Conservation (phyloP, 2,329 filamentous ascomycete genomes). For the Myriosclerotinia duriaeana region DNA sequence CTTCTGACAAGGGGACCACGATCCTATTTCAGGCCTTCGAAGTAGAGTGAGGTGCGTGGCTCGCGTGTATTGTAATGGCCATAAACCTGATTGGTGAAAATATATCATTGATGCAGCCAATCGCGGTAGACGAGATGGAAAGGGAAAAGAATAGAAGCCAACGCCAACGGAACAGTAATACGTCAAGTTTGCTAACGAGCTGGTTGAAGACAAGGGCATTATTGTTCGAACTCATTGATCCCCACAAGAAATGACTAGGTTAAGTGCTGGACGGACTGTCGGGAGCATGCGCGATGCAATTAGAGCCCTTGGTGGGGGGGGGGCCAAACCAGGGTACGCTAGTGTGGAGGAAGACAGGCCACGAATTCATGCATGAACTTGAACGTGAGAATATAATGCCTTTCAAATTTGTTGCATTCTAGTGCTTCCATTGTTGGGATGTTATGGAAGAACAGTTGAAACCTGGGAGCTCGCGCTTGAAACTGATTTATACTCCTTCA, state of each 20-base stretch:
- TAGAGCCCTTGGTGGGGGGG: constrained; percentile 39
- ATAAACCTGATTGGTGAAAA: constrained; percentile 49
- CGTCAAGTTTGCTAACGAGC: constrained; percentile 36
- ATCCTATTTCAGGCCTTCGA: constrained; percentile 43
- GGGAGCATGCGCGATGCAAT: constrained; percentile 41
- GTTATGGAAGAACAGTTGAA: constrained; percentile 37
- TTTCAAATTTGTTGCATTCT: constrained; percentile 28
- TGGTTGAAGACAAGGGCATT: constrained; percentile 35
- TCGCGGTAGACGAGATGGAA: constrained; percentile 46
- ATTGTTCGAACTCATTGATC: constrained; percentile 40
- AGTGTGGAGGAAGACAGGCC: constrained; percentile 37
- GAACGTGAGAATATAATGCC: constrained; percentile 34
- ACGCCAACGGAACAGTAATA: constrained; percentile 39
- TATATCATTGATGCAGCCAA: constrained; percentile 40
- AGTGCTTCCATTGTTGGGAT: constrained; percentile 27
- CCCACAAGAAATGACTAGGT: constrained; percentile 37
- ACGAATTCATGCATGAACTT: constrained; percentile 44
- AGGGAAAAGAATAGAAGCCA: constrained; percentile 30
- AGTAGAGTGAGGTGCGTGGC: constrained; percentile 45
- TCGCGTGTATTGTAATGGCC: constrained; percentile 44
- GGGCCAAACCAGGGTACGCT: constrained; percentile 34
- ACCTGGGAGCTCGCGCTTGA: constrained; percentile 37
- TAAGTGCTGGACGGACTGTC: constrained; percentile 37
- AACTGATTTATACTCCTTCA: constrained; percentile 40
- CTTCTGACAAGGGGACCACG: constrained; percentile 38